These are phyloP conservation scores for Nyctanthes arbortristis DNA, from an alignment of 257 asterid genomes.

Conservation along the genomic window DNA sequence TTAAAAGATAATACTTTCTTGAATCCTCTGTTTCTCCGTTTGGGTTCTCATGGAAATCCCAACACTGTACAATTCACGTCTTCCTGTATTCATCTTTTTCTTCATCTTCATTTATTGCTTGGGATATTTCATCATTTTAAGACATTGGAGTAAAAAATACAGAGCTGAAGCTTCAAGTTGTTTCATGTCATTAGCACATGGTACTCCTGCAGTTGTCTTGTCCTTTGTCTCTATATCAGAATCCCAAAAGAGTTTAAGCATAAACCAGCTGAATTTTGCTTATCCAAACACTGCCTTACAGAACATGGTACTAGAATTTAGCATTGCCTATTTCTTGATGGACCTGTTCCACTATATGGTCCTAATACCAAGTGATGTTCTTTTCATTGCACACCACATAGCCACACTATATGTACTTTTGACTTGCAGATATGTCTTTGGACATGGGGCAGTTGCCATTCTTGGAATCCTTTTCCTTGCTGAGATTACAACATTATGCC, in stretches of 20 bases:
- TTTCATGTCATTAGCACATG: slow-evolving; percentile 65
- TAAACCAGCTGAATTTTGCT: slow-evolving; percentile 30
- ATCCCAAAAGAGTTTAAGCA: slow-evolving; percentile 22
- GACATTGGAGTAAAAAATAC: slow-evolving; percentile 50
- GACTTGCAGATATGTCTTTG: slow-evolving; percentile 60
- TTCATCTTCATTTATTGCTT: slow-evolving; percentile 46
- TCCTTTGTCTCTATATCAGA: slow-evolving; percentile 42
- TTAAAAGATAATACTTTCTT: too few species aligned
- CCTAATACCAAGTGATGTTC: slow-evolving; percentile 49
- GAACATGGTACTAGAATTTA: slow-evolving; percentile 56
- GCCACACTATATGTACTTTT: slow-evolving; percentile 70
- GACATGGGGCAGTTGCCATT: slow-evolving; percentile 58
- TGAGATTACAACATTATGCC: slow-evolving; percentile 68
- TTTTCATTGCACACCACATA: slow-evolving; percentile 70
- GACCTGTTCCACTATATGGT: slow-evolving; percentile 63
- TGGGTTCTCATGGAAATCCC: slow-evolving; percentile 37
- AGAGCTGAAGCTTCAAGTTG: slow-evolving; percentile 70
- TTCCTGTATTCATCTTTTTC: slow-evolving; percentile 42
- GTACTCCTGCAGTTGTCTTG: slow-evolving; percentile 53
- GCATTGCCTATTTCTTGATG: slow-evolving; percentile 64
- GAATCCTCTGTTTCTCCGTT: too few species aligned
- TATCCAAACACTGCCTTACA: slow-evolving; percentile 53
- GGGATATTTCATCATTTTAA: slow-evolving; percentile 49
- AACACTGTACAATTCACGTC: slow-evolving; percentile 28
- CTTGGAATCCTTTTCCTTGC: slow-evolving; percentile 63